Evolutionary conservation across 2,329 filamentous ascomycete species (phyloP).

Genomic region (Colletotrichum scovillei): DNA sequence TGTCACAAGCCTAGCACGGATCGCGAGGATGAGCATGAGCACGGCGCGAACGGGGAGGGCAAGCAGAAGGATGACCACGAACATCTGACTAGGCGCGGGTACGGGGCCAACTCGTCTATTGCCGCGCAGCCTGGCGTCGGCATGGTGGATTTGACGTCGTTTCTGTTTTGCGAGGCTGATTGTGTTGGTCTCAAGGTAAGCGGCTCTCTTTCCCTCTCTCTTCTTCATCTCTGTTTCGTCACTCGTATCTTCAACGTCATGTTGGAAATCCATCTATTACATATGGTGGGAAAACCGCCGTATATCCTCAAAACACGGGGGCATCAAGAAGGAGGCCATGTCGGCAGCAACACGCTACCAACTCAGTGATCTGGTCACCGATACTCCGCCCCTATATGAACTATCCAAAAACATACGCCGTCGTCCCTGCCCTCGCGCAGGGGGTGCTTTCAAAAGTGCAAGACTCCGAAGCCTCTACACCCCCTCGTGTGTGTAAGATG

Average conservation of each 20-base stretch:
- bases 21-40: slow-evolving; percentile 48
- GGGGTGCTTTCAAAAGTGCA: background rate
- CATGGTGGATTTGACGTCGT: slow-evolving; percentile 83
- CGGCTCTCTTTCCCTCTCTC: slow-evolving; percentile 34
- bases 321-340: slow-evolving; percentile 73
- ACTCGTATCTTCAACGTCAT: slow-evolving; percentile 10
- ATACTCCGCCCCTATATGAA: slow-evolving; percentile 77
- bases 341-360: slow-evolving; percentile 48
- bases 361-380: slow-evolving; percentile 69
- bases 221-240: slow-evolving; percentile 26
- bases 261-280: background rate
- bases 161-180: slow-evolving; percentile 77
- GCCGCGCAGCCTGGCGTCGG: slow-evolving; percentile 74
- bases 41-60: slow-evolving; percentile 11
- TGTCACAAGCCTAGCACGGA: slow-evolving; percentile 87
- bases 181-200: slow-evolving; percentile 60
- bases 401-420: slow-evolving; percentile 34
- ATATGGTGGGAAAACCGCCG: background rate
- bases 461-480: slow-evolving; percentile 23
- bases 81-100: slow-evolving; percentile 75
- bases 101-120: slow-evolving; percentile 84
- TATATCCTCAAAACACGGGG: slow-evolving; percentile 37
- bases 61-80: slow-evolving; percentile 47
- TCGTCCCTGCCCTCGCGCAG: slow-evolving; percentile 37
- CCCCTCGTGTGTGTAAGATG: slow-evolving; percentile 41